Base-by-base conservation (phyloP, 139 green algal genomes). In the Tetradesmus lagerheimii region DNA sequence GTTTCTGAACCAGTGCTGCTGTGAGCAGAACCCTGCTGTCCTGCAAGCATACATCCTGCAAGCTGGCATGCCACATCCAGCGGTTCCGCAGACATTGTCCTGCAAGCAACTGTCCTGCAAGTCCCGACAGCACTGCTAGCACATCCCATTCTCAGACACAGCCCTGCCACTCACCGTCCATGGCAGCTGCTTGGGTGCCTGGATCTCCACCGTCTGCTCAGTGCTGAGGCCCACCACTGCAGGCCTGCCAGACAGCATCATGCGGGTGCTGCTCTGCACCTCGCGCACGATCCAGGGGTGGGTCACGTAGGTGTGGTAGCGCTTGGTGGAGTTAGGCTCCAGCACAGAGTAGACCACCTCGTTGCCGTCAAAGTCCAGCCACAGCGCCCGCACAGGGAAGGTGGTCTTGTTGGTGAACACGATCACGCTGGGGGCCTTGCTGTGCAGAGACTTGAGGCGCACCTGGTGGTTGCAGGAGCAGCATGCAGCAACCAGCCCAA, bases 231-330 rank as follows among this genome's bases (percentile, higher is more conserved):
- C 76, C 31, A 92, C 83, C 76, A 93, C 86, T 4, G 86, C 47
- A 14, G 74, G 88, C 41, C 64, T 20, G 23, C 79, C 86, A 78
- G 77, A 83, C 80, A 92, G 83, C 90, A 94, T 57, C 91, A 95
- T 92, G 67, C 93, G 92, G 0, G 81, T 53, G 14, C 87, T 88
- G 20, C 53, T 93, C 3, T 75, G 9, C 34, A 89, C 31, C 78
- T 91, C 86, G 75, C 93, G 90, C 38, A 94, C 85, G 45, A 94
- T 87, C 93, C 93, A 95, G 39, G 93, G 92, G 89, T 95, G 91
- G 15, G 91, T 92, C 1, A 80, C 79, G 37, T 92, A 94, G 31
- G 80, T 92, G 71, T 76, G 86, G 45, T 91, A 93, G 15, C 79
- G 77, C 57, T 84, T 89, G 34, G 43, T 89, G 29, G 20, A 43